These are phyloP conservation scores for Pseudisothecium myosuroides DNA, from an alignment of 225 moss, liverwort and hornwort species.

Conservation along the genomic window DNA sequence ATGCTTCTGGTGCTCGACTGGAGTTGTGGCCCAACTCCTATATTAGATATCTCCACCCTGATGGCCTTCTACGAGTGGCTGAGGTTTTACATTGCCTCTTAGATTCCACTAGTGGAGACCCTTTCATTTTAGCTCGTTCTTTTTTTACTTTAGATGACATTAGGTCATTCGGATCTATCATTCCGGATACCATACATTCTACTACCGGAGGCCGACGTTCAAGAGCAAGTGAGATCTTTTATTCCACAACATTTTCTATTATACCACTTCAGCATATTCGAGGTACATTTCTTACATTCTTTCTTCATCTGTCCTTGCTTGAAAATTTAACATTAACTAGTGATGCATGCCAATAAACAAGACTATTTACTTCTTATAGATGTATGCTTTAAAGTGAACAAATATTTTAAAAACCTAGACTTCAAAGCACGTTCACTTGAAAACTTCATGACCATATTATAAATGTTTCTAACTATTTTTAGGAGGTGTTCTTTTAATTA, in stretches of 20 bases:
- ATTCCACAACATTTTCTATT: background rate
- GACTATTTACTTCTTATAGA: too few species aligned
- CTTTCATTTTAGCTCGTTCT: background rate
- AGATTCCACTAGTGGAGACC: background rate
- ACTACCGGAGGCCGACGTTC: accelerated
- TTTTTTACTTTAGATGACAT: background rate
- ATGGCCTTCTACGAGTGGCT: background rate
- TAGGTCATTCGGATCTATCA: background rate
- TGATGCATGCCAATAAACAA: too few species aligned
- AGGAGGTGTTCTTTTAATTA: too few species aligned
- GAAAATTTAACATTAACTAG: too few species aligned
- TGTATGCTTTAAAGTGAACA: too few species aligned
- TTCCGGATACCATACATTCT: background rate
- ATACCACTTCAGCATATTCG: background rate
- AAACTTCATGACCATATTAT: too few species aligned
- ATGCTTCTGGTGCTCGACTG: background rate
- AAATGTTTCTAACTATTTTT: too few species aligned
- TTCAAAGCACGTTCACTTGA: too few species aligned
- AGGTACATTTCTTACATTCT: background rate
- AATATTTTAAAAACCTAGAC: too few species aligned
- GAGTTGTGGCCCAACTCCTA: background rate
- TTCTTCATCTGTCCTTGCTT: background rate
- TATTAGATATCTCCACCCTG: accelerated
- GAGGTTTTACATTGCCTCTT: background rate
- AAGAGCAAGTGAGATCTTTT: background rate